Percentiles rank a stretch among this genome's conserved stretches.
Conservation (phyloP, 2,329 filamentous ascomycete genomes). For the Knufia fluminis region DNA sequence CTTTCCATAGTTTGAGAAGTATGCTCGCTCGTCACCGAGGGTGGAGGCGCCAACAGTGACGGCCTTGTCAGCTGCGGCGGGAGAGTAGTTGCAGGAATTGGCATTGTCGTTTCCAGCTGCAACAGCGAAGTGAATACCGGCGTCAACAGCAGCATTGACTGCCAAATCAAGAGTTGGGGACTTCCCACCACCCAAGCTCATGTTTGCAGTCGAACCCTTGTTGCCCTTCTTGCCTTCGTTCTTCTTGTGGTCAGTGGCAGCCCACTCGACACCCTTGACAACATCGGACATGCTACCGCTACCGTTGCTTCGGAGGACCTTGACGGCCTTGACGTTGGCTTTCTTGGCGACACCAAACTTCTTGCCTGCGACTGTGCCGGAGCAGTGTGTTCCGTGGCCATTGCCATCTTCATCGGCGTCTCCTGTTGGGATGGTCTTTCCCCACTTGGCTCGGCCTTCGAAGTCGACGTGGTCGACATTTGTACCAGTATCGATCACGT, state of each 20-base stretch:
- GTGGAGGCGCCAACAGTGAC: conserved; percentile 94
- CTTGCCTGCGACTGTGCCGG: conserved; percentile 92
- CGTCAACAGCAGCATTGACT: conserved; percentile 85
- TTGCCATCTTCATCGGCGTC: conserved; percentile 87
- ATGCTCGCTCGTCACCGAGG: conserved; percentile 88
- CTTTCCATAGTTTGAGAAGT: conserved; percentile 99
- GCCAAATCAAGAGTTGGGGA: conserved; percentile 81
- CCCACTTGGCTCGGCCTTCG: conserved; percentile 89
- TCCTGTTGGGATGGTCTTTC: conserved; percentile 81
- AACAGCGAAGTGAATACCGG: conserved; percentile 93
- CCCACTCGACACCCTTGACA: conserved; percentile 95
- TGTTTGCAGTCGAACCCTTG: conserved; percentile 99
- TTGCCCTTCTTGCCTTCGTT: conserved; percentile 81
- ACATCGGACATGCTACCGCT: conserved; percentile 98
- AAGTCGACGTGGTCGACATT: conserved; percentile 94
- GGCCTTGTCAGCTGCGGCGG: conserved; percentile 80
- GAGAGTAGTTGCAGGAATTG: conserved; percentile 98
- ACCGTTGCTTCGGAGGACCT: conserved; percentile 94
- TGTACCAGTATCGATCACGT: conserved; percentile 96
- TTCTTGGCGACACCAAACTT: conserved; percentile 99
- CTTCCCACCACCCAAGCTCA: conserved; percentile 97
- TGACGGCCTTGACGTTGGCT: conserved; percentile 91
- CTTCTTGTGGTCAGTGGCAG: conserved; percentile 68
- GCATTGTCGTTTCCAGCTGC: conserved; percentile 98
- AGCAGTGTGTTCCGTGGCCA: conserved; percentile 98